Conservation (phyloP, 371 early-diverging fungal species). For the Dipsacomyces acuminosporus region DNA sequence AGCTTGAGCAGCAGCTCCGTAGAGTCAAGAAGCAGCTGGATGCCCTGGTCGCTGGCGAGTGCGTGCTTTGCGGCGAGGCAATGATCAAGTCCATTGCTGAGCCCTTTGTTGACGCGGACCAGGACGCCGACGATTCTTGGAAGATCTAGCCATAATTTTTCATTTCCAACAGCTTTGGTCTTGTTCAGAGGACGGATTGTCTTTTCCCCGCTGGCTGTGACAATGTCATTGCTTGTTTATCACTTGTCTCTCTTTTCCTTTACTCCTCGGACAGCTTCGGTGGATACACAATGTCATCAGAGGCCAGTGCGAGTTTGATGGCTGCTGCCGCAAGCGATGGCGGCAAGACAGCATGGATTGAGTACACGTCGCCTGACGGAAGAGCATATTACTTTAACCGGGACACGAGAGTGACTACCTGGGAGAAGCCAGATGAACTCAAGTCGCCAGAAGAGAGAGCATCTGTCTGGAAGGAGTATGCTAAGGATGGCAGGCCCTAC, state of each 20-base stretch:
- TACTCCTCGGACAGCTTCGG: no score
- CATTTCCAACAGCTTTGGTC: background rate
- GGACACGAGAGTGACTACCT: conserved; percentile 71
- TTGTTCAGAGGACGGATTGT: no score
- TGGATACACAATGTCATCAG: no score
- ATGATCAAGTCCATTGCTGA: conserved; percentile 78
- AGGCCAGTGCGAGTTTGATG: no score
- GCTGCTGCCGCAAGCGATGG: no score
- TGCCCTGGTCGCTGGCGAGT: conserved; percentile 76
- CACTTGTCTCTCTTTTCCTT: no score
- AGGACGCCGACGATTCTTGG: conserved; percentile 50
- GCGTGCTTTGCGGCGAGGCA: conserved; percentile 80
- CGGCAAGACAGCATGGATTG: conserved; percentile 58
- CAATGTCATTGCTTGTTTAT: no score
- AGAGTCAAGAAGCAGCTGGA: conserved; percentile 65
- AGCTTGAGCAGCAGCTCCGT: conserved; percentile 59
- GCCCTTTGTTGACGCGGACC: conserved; percentile 59
- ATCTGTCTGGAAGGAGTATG: conserved; percentile 82
- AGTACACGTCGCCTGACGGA: conserved; percentile 74
- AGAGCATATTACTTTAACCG: conserved; percentile 82
- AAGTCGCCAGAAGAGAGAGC: conserved; percentile 73
- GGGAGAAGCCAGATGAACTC: conserved; percentile 94
- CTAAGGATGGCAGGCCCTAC: conserved; percentile 80
- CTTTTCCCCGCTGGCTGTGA: no score
- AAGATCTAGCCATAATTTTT: conserved; percentile 18